Conservation (phyloP, 1,139 yeast species). For the Kodamaea anthophila region DNA sequence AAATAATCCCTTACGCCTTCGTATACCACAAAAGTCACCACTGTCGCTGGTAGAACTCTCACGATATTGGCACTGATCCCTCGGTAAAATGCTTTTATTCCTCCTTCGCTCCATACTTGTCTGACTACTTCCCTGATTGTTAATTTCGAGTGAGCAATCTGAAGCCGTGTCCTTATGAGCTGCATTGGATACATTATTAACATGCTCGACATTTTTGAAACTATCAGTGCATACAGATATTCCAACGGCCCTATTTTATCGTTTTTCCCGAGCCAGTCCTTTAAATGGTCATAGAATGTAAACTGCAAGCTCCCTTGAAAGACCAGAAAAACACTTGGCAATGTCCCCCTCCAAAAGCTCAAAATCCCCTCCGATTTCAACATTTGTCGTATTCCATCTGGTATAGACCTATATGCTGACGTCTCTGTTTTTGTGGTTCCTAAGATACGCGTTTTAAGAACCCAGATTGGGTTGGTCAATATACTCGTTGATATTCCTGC, state of each 20-base stretch:
- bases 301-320: conserved; percentile 87
- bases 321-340: conserved; percentile 79
- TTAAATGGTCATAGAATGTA: conserved; percentile 74
- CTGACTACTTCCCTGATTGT: conserved; percentile 17
- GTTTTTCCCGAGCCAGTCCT: conserved; percentile 23
- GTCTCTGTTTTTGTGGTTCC: conserved; percentile 44
- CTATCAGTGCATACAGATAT: conserved; percentile 58
- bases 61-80: conserved; percentile 60
- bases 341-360: conserved; percentile 78
- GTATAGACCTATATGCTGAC: conserved; percentile 51
- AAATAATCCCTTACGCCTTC: conserved; percentile 35
- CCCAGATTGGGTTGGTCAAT: conserved; percentile 90
- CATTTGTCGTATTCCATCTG: conserved; percentile 51
- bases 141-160: conserved; percentile 11
- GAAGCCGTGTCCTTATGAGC: conserved; percentile 66
- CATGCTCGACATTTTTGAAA: conserved; percentile 66
- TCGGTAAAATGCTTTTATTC: conserved; percentile 62
- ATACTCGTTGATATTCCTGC: conserved; percentile 77
- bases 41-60: conserved; percentile 70
- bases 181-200: conserved; percentile 78
- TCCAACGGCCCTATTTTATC: conserved; percentile 35
- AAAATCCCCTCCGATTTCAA: conserved; percentile 54
- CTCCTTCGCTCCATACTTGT: conserved; percentile 38
- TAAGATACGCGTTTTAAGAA: conserved; percentile 78
- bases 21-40: conserved; percentile 62